phyloP scores from a whole-genome alignment of 176 grass and related monocot genomes.

The Juncus effusus region DNA sequence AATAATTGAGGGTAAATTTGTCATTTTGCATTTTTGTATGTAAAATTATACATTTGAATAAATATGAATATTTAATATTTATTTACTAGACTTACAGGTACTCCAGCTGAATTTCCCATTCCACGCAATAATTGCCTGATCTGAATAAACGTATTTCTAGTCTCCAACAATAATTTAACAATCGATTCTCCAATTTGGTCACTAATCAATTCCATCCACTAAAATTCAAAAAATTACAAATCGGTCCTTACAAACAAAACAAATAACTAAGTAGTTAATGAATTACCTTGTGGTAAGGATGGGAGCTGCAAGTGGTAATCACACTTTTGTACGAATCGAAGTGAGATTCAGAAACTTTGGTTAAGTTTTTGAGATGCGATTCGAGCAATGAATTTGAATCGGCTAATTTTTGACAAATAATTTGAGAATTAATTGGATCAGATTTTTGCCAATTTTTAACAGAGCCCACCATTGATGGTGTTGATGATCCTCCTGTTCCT shows the following conservation, averaged over 20 bases:
- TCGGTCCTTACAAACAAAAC: constrained; percentile 13
- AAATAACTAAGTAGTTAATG: no score
- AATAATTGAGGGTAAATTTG: constrained; percentile 3
- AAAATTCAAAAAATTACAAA: constrained; percentile 34
- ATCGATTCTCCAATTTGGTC: constrained; percentile 56
- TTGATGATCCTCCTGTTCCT: constrained; percentile 88
- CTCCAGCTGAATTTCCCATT: constrained; percentile 70
- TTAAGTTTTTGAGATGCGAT: constrained; percentile 60
- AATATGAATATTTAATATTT: background rate
- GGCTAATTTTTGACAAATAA: constrained; percentile 63
- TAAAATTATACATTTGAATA: no score
- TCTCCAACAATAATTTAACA: constrained; percentile 54
- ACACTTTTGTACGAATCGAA: constrained; percentile 46
- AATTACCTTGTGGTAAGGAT: constrained; percentile 51
- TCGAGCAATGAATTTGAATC: constrained; percentile 67
- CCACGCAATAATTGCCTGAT: constrained; percentile 66
- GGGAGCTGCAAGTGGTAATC: constrained; percentile 48
- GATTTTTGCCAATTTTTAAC: constrained; percentile 85
- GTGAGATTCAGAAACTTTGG: constrained; percentile 51
- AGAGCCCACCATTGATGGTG: constrained; percentile 90
- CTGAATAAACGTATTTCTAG: constrained; percentile 66
- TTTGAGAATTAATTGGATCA: constrained; percentile 69
- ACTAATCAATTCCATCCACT: constrained; percentile 63
- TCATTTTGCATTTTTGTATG: no score
- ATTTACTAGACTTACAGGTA: constrained; percentile 62